Evolutionary conservation across 768 basidiomycete genomes (phyloP).

Genomic region (Rubroboletus pulcherrimus): DNA sequence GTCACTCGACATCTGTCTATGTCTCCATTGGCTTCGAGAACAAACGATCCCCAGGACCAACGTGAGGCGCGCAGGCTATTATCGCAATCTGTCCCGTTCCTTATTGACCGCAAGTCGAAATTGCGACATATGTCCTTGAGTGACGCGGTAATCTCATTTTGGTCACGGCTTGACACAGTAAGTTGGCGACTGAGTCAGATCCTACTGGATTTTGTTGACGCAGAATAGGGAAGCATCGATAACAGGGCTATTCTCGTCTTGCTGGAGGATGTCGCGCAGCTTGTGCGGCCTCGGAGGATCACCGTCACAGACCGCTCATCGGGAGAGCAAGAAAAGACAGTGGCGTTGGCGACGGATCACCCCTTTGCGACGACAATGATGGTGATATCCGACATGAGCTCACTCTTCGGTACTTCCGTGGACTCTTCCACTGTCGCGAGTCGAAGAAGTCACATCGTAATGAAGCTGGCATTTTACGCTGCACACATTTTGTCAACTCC

Average conservation of each 20-base stretch:
- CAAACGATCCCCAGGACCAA: slow-evolving; percentile 40
- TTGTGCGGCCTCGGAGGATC: slow-evolving; percentile 48
- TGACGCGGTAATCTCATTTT: slow-evolving; percentile 56
- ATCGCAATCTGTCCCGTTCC: slow-evolving; percentile 57
- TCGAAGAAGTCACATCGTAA: slow-evolving; percentile 37
- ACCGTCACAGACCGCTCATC: not conserved
- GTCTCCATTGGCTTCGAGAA: slow-evolving; percentile 50
- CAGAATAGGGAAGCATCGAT: slow-evolving; percentile 30
- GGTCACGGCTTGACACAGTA: slow-evolving; percentile 55
- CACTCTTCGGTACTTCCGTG: slow-evolving; percentile 15
- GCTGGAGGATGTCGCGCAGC: slow-evolving; percentile 48
- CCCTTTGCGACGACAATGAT: slow-evolving; percentile 15
- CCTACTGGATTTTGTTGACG: slow-evolving; percentile 6
- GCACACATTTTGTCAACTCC: slow-evolving; percentile 57
- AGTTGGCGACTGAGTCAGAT: slow-evolving; percentile 1
- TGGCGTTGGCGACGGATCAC: slow-evolving; percentile 8
- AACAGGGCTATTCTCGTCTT: slow-evolving; percentile 49
- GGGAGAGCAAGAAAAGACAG: not conserved
- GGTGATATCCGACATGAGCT: slow-evolving; percentile 26
- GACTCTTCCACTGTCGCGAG: not conserved
- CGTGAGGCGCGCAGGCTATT: slow-evolving; percentile 47
- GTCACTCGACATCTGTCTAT: slow-evolving; percentile 56
- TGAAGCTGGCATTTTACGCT: slow-evolving; percentile 69
- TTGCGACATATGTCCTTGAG: slow-evolving; percentile 49
- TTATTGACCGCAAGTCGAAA: slow-evolving; percentile 56